Conservation (phyloP, 2,329 filamentous ascomycete species). For the Penicillium sumatraense region DNA sequence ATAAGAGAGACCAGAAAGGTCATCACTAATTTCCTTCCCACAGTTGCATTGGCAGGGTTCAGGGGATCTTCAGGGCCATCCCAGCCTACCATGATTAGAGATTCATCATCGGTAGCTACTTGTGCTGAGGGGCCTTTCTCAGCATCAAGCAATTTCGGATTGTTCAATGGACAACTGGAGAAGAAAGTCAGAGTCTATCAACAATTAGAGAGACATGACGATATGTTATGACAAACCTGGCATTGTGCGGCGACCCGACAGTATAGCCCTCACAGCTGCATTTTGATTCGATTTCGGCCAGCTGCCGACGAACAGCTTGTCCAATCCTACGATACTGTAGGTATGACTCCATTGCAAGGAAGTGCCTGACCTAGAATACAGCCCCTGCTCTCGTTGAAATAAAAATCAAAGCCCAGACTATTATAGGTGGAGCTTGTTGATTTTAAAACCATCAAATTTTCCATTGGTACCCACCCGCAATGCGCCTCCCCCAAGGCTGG, state of each 20-base stretch:
- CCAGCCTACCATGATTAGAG: constrained; percentile 43
- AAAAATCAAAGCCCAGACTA: not conserved
- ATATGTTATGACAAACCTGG: constrained; percentile 3
- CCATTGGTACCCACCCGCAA: constrained; percentile 2
- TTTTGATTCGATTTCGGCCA: constrained; percentile 5
- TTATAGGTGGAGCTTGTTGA: not conserved
- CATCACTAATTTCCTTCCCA: constrained; percentile 37
- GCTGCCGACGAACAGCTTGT: constrained; percentile 13
- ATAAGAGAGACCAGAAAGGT: constrained; percentile 54
- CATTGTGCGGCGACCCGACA: constrained; percentile 3
- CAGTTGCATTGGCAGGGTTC: constrained; percentile 44
- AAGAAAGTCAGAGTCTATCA: not conserved
- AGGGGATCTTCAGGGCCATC: constrained; percentile 40
- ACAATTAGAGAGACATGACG: not conserved
- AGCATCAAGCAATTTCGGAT: not conserved
- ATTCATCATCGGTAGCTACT: not conserved
- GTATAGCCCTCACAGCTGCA: constrained; percentile 9
- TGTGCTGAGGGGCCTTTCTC: not conserved
- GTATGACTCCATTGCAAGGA: constrained; percentile 21
- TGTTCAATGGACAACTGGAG: constrained; percentile 4
- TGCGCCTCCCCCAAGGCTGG: not conserved
- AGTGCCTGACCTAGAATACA: not conserved
- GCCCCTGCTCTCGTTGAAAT: not conserved
- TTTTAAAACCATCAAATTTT: constrained; percentile 3
- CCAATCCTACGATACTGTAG: constrained; percentile 21